Conservation (phyloP, 139 green algal genomes). For the Picochlorum sp. region DNA sequence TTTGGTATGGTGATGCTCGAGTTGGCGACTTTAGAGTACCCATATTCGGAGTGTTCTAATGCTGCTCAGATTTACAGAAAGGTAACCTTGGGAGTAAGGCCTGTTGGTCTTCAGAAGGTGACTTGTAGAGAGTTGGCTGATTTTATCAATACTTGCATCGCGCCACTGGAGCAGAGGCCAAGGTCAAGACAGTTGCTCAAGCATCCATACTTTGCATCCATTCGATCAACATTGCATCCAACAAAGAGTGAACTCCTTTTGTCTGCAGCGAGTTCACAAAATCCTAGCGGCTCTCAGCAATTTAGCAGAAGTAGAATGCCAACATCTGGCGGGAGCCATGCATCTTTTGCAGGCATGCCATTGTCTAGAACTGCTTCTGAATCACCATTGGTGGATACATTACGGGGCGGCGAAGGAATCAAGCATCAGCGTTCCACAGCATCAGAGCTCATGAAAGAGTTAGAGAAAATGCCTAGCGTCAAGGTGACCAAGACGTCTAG, state of each 20-base stretch:
- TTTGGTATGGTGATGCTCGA: conserved; percentile 99
- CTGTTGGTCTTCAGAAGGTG: conserved; percentile 71
- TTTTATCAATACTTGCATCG: conserved; percentile 89
- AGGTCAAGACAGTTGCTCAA: conserved; percentile 82
- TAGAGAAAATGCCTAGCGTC: background rate
- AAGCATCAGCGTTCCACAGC: conserved; percentile 15
- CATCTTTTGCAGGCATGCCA: background rate
- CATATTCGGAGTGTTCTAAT: conserved; percentile 96
- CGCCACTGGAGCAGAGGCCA: conserved; percentile 49
- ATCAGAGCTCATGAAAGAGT: conserved; percentile 18
- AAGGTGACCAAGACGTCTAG: background rate
- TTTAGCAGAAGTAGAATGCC: background rate
- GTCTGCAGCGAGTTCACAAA: background rate
- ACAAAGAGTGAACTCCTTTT: conserved; percentile 14
- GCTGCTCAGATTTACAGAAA: conserved; percentile 98
- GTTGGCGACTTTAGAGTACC: conserved; percentile 95
- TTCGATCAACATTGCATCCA: conserved; percentile 27
- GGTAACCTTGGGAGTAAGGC: conserved; percentile 81
- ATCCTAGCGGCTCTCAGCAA: background rate
- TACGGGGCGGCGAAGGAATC: background rate
- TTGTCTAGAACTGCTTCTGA: background rate
- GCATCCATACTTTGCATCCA: conserved; percentile 79
- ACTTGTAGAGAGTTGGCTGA: conserved; percentile 60
- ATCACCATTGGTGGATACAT: background rate
- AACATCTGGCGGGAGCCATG: background rate